These are phyloP conservation scores for Ganoderma sinense DNA, from an alignment of 1,284 basidiomycete species.

Conservation along the genomic window DNA sequence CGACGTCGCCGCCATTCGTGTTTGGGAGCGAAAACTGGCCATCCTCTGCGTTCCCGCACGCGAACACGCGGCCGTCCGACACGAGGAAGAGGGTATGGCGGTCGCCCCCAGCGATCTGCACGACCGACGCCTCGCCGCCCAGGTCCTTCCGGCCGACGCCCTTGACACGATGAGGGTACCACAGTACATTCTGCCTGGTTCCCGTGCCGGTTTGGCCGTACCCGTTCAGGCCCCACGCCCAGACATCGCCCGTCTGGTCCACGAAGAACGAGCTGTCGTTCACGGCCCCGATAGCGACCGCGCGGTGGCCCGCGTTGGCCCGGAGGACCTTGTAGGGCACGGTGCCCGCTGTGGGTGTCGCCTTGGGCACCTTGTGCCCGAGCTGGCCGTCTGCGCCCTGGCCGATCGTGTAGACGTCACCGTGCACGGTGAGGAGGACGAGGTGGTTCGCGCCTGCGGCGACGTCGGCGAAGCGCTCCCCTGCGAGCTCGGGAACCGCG, in stretches of 20 bases:
- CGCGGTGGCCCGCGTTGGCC: conserved; percentile 70
- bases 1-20: not conserved
- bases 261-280: conserved; percentile 90
- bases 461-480: conserved; percentile 47
- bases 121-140: conserved; percentile 64
- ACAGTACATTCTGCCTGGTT: conserved; percentile 61
- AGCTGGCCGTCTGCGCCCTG: conserved; percentile 88
- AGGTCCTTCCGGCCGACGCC: conserved; percentile 73
- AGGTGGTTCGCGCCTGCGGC: conserved; percentile 89
- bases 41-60: conserved; percentile 80
- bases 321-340: conserved; percentile 85
- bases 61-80: conserved; percentile 83
- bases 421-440: conserved; percentile 84
- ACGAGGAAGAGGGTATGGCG: conserved; percentile 92
- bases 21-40: conserved; percentile 78
- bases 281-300: conserved; percentile 81
- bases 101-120: conserved; percentile 80
- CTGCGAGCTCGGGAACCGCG: conserved; percentile 65
- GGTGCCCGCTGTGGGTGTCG: conserved; percentile 86
- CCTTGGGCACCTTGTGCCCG: conserved; percentile 84
- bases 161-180: conserved; percentile 71
- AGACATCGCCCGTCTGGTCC: conserved; percentile 81
- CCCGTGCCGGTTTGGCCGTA: conserved; percentile 72
- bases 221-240: conserved; percentile 91
- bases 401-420: conserved; percentile 87